A percentile compares a stretch with the other conserved stretches of the same genome.
These are phyloP conservation scores for Taphrina populina DNA, from an alignment of 1,139 yeast species.

Conservation along the genomic window DNA sequence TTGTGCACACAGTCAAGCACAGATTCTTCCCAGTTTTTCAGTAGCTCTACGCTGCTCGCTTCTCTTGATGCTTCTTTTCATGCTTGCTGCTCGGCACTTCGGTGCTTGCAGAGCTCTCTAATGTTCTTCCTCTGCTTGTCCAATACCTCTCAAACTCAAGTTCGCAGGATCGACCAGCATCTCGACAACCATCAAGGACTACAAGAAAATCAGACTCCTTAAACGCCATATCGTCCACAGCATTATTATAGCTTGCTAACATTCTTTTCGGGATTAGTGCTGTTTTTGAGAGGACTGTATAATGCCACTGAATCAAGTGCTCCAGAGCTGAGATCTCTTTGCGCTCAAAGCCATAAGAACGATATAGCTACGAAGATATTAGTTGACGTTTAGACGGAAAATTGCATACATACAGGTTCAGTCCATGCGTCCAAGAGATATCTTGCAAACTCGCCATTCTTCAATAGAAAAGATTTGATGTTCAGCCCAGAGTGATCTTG, in stretches of 20 bases:
- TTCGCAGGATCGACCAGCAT: conserved; percentile 42
- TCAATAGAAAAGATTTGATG: conserved; percentile 65
- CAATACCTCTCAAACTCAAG: conserved; percentile 42
- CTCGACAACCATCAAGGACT: conserved; percentile 43
- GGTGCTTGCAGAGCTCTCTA: too few species aligned
- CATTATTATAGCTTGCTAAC: conserved; percentile 52
- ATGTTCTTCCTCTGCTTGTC: conserved; percentile 4
- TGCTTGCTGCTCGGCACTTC: background rate
- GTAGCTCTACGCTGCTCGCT: background rate
- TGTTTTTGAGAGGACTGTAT: conserved; percentile 66
- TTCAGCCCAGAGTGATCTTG: conserved; percentile 64
- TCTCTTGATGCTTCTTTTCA: background rate
- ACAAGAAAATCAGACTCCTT: conserved; percentile 47
- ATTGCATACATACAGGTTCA: conserved; percentile 49
- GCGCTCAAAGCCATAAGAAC: conserved; percentile 62
- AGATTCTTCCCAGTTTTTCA: background rate
- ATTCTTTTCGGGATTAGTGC: conserved; percentile 65
- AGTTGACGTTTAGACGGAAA: background rate
- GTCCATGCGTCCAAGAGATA: conserved; percentile 73
- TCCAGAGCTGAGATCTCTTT: conserved; percentile 66
- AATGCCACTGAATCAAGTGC: conserved; percentile 93
- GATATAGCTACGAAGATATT: conserved; percentile 48
- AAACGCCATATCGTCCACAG: conserved; percentile 43
- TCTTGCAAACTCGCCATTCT: conserved; percentile 62
- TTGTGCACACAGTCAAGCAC: background rate